Conservation (phyloP, 2,329 filamentous ascomycete genomes). For the Nothophoma quercina region DNA sequence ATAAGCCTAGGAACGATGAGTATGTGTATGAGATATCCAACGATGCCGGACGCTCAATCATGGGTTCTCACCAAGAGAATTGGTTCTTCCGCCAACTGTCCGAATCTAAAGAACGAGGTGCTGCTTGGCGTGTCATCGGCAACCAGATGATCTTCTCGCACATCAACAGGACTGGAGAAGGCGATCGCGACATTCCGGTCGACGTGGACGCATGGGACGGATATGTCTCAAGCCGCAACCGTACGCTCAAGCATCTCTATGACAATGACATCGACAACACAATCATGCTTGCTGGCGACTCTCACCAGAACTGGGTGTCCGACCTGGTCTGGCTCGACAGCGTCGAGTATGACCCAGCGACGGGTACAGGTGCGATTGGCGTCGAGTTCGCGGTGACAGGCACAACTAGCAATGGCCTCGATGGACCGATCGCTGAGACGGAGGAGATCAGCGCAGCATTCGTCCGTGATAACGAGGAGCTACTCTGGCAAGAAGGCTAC, state of each 20-base stretch:
- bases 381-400: slow-evolving; percentile 66
- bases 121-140: slow-evolving; percentile 73
- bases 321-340: slow-evolving; percentile 54
- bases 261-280: slow-evolving; percentile 73
- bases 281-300: slow-evolving; percentile 74
- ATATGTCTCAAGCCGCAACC: slow-evolving; percentile 73
- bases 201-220: slow-evolving; percentile 63
- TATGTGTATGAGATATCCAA: slow-evolving; percentile 68
- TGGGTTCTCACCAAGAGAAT: slow-evolving; percentile 74
- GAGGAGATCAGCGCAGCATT: slow-evolving; percentile 51
- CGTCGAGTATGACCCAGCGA: slow-evolving; percentile 45
- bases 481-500: slow-evolving; percentile 76
- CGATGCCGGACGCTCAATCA: slow-evolving; percentile 70
- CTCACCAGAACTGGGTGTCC: slow-evolving; percentile 66
- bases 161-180: slow-evolving; percentile 28
- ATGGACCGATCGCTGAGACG: slow-evolving; percentile 62
- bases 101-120: slow-evolving; percentile 65
- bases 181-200: not conserved
- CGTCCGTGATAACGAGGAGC: slow-evolving; percentile 62
- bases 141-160: slow-evolving; percentile 63
- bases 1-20: slow-evolving; percentile 59
- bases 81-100: slow-evolving; percentile 64
- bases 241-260: slow-evolving; percentile 71
- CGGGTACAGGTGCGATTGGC: slow-evolving; percentile 30
- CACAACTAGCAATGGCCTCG: slow-evolving; percentile 44